A percentile compares a stretch with the other conserved stretches of the same genome.
phyloP scores from a whole-genome alignment of 2,329 filamentous ascomycete genomes.

The Lachnellula occidentalis region DNA sequence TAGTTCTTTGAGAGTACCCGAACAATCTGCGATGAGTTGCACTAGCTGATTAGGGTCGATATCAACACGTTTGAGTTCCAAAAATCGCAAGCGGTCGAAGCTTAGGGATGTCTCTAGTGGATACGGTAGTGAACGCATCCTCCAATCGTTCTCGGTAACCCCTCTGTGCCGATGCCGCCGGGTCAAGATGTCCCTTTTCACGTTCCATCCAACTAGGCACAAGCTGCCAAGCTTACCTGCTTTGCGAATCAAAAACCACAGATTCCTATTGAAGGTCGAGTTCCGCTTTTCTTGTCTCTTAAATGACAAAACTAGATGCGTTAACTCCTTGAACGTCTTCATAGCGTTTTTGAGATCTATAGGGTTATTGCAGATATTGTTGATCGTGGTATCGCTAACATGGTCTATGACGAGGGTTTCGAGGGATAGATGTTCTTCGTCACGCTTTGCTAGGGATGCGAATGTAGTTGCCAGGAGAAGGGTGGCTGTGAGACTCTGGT shows the following conservation, averaged over 20 bases:
- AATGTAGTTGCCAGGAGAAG: constrained; percentile 48
- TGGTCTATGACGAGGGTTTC: constrained; percentile 46
- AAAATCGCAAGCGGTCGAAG: constrained; percentile 19
- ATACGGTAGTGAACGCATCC: constrained; percentile 29
- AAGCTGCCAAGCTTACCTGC: constrained; percentile 41
- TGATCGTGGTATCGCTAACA: constrained; percentile 43
- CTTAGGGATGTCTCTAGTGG: constrained; percentile 5
- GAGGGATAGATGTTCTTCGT: constrained; percentile 39
- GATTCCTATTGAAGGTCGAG: constrained; percentile 37
- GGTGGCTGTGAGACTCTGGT: constrained; percentile 42
- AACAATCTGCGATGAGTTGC: constrained; percentile 23
- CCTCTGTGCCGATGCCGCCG: constrained; percentile 14
- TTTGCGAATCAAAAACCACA: constrained; percentile 46
- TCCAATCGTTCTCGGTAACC: constrained; percentile 21
- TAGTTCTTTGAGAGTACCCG: constrained; percentile 27
- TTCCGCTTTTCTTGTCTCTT: constrained; percentile 39
- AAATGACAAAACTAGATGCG: constrained; percentile 42
- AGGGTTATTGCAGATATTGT: constrained; percentile 46
- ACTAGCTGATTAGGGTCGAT: constrained; percentile 24
- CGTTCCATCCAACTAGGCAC: constrained; percentile 40
- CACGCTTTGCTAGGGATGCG: constrained; percentile 41
- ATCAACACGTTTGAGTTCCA: constrained; percentile 31
- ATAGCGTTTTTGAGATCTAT: constrained; percentile 46
- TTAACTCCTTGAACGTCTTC: constrained; percentile 36
- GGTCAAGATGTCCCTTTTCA: constrained; percentile 20